phyloP scores from a whole-genome alignment of 495 filamentous ascomycete genomes.

The Letharia columbiana region DNA sequence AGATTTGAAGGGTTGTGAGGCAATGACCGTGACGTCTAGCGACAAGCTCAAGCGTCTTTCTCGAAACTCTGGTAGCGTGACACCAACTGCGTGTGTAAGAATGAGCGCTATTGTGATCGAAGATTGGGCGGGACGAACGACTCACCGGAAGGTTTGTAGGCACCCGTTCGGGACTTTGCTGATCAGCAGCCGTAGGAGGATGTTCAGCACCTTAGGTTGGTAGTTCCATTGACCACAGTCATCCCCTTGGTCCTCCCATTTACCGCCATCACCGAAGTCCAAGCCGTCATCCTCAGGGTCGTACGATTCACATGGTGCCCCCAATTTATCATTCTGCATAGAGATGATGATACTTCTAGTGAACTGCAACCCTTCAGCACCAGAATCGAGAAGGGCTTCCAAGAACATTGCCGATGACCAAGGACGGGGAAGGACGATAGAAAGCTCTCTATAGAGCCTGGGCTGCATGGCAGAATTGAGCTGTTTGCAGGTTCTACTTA shows the following conservation, averaged over 20 bases:
- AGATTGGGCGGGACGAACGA: not conserved
- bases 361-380: not conserved
- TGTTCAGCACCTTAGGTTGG: not conserved
- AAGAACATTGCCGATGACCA: not conserved
- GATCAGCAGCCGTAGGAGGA: not conserved
- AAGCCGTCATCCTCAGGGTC: not conserved
- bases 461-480: not conserved
- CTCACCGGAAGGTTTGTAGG: not conserved
- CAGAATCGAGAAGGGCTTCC: not conserved
- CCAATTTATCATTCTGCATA: not conserved
- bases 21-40: too few relatives aligned
- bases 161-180: not conserved
- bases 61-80: not conserved
- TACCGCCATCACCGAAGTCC: not conserved
- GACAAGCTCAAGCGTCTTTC: not conserved
- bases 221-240: not conserved
- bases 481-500: not conserved
- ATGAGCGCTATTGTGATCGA: not conserved
- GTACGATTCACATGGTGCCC: not conserved
- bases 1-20: too few relatives aligned
- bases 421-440: not conserved
- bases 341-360: not conserved
- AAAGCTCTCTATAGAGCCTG: not conserved
- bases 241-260: not conserved
- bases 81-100: not conserved